These are phyloP conservation scores for Phalaenopsis aphrodite DNA, from an alignment of 106 monocot genomes.

Conservation along the genomic window DNA sequence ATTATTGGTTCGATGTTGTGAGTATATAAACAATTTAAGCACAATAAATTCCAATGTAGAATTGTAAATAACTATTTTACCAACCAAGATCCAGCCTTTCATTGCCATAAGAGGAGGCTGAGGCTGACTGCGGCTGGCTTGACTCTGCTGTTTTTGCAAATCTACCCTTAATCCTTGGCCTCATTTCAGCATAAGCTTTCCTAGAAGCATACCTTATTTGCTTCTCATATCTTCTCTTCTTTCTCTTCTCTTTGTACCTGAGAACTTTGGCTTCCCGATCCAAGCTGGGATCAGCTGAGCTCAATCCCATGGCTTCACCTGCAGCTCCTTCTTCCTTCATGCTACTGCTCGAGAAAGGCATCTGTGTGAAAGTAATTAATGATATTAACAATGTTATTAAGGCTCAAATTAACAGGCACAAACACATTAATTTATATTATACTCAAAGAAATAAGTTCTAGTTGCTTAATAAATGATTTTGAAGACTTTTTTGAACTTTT, in stretches of 20 bases:
- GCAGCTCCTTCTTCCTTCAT: background rate
- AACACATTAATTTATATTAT: background rate
- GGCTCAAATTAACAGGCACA: background rate
- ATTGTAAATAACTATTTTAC: constrained; percentile 7
- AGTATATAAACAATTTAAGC: no score
- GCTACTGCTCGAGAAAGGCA: constrained; percentile 11
- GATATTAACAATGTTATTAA: background rate
- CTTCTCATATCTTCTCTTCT: constrained; percentile 41
- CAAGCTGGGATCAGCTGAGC: constrained; percentile 12
- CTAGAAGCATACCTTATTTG: constrained; percentile 40
- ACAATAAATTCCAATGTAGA: no score
- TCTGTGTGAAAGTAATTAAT: constrained; percentile 2
- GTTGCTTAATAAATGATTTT: no score
- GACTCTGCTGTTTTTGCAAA: constrained; percentile 27
- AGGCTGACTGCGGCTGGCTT: constrained; percentile 9
- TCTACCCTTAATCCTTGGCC: constrained; percentile 37
- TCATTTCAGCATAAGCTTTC: constrained; percentile 41
- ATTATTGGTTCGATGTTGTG: no score
- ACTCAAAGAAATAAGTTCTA: no score
- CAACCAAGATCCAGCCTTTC: constrained; percentile 30
- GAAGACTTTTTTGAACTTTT: no score
- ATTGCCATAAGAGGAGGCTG: constrained; percentile 11
- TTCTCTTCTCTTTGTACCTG: constrained; percentile 50
- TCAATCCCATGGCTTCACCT: background rate
- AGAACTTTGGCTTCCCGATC: constrained; percentile 35